Evolutionary conservation across 1,139 yeast genomes (phyloP).

Genomic region (Saccharomyces hybrid): DNA sequence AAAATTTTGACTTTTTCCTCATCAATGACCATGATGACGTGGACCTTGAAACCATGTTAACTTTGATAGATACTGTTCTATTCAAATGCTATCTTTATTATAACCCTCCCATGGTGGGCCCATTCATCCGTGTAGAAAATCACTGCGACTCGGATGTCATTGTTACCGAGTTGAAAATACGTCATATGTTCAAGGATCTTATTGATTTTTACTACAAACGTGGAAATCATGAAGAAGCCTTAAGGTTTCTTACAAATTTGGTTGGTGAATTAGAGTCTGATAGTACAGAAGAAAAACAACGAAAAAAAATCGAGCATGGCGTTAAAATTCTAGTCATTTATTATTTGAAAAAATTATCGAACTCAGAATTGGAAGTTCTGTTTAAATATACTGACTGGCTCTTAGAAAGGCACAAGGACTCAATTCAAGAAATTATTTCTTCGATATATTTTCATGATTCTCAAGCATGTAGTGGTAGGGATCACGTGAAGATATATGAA

Average conservation of each 20-base stretch:
- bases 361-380: slow-evolving; percentile 45
- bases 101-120: slow-evolving; percentile 70
- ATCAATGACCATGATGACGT: slow-evolving; percentile 30
- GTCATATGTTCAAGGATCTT: slow-evolving; percentile 55
- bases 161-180: slow-evolving; percentile 44
- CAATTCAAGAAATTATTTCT: slow-evolving; percentile 34
- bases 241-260: slow-evolving; percentile 42
- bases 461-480: slow-evolving; percentile 53
- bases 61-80: slow-evolving; percentile 67
- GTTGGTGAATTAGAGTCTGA: slow-evolving; percentile 25
- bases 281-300: slow-evolving; percentile 12
- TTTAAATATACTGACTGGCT: slow-evolving; percentile 56
- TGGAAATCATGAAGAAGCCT: slow-evolving; percentile 57
- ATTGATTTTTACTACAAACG: slow-evolving; percentile 72
- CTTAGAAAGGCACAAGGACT: slow-evolving; percentile 33
- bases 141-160: slow-evolving; percentile 64
- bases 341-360: slow-evolving; percentile 57
- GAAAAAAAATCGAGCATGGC: slow-evolving; percentile 23
- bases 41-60: slow-evolving; percentile 36
- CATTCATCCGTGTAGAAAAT: slow-evolving; percentile 69
- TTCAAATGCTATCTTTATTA: slow-evolving; percentile 65
- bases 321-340: slow-evolving; percentile 34
- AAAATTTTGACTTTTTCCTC: slow-evolving; percentile 23
- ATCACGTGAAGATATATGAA: slow-evolving; percentile 46
- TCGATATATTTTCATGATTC: slow-evolving; percentile 63